Evolutionary conservation across 345 rosid species (phyloP).

Genomic region (Corymbia maculata): DNA sequence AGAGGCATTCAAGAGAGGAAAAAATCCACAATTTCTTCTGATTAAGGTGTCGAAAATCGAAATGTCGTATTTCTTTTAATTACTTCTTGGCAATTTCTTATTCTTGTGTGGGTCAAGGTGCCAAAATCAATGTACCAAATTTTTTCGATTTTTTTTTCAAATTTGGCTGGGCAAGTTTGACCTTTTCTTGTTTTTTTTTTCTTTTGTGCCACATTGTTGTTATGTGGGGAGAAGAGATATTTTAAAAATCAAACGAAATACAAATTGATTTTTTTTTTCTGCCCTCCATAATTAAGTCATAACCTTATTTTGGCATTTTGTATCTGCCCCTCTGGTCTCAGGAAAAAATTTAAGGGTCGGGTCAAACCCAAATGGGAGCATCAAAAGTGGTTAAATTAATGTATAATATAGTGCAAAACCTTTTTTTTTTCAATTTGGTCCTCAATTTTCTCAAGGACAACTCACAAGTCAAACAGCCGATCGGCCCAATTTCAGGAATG

Average conservation of each 20-base stretch:
- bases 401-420: not conserved
- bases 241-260: not conserved
- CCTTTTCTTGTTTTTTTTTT: not conserved
- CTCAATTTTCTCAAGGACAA: not conserved
- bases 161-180: not conserved
- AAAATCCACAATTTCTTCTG: not conserved
- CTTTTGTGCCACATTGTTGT: not conserved
- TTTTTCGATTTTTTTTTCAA: not conserved
- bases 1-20: not conserved
- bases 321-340: not conserved
- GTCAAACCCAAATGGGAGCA: not conserved
- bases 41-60: not conserved
- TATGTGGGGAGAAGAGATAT: not conserved
- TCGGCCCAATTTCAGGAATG: not conserved
- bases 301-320: not conserved
- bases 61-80: not conserved
- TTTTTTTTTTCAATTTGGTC: not conserved
- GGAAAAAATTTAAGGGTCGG: not conserved
- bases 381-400: not conserved
- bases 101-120: not conserved
- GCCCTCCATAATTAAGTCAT: not conserved
- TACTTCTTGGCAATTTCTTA: not conserved
- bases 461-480: not conserved
- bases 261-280: not conserved
- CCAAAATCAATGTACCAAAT: not conserved